These are phyloP conservation scores for Globisporangium barbulae DNA, from an alignment of 352 stramenopile species.

Conservation along the genomic window DNA sequence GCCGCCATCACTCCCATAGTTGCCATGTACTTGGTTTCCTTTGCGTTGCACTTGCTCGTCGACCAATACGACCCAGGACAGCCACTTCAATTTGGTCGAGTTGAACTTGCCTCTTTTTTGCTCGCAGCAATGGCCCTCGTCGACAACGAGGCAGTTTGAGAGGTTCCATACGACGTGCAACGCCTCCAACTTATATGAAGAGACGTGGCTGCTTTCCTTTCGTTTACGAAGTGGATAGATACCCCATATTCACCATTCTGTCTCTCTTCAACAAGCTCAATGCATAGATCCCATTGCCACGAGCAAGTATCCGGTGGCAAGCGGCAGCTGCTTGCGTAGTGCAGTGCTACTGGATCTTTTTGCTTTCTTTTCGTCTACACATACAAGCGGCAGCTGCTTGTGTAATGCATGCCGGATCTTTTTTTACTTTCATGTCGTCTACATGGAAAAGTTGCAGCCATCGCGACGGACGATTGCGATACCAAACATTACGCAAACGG, in stretches of 20 bases:
- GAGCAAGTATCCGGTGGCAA: background rate
- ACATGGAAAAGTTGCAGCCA: background rate
- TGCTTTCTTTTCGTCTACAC: background rate
- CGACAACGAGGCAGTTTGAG: slow-evolving; percentile 10
- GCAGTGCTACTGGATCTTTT: background rate
- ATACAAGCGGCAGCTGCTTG: background rate
- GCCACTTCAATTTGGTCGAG: slow-evolving; percentile 1
- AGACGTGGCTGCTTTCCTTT: background rate
- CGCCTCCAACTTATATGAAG: background rate
- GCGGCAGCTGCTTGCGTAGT: background rate
- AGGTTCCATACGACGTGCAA: background rate
- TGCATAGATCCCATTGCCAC: no score
- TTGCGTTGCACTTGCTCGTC: background rate
- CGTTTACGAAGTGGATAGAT: background rate
- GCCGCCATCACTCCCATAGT: background rate
- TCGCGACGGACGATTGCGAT: background rate
- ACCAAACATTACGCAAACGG: background rate
- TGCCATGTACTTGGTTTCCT: background rate
- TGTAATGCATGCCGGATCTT: background rate
- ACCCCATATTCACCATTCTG: background rate
- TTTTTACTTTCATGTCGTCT: background rate
- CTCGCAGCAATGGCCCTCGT: background rate
- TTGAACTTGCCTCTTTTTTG: slow-evolving; percentile 14
- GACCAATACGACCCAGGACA: background rate
- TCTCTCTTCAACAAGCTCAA: background rate